phyloP scores from a whole-genome alignment of 371 early-diverging fungal species.

The Syncephalastrum monosporum region DNA sequence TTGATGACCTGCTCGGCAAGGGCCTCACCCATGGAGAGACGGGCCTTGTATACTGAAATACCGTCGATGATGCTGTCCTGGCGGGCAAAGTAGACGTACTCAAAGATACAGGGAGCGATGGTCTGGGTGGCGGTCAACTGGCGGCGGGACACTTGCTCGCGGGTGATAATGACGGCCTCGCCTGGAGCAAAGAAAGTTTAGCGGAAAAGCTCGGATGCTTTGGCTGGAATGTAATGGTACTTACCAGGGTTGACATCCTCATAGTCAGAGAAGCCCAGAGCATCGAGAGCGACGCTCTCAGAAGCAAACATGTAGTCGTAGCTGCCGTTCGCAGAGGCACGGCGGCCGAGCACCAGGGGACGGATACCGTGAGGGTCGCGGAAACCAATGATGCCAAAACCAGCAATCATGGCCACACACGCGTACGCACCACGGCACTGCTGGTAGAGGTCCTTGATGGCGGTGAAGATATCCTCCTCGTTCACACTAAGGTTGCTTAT shows the following conservation, averaged over 20 bases:
- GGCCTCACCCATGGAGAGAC: slow-evolving; percentile 96
- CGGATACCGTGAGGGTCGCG: slow-evolving; percentile 96
- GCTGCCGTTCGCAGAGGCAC: slow-evolving; percentile 43
- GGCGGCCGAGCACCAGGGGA: slow-evolving; percentile 88
- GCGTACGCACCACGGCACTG: slow-evolving; percentile 93
- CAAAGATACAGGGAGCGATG: slow-evolving; percentile 95
- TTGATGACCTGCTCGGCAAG: slow-evolving; percentile 79
- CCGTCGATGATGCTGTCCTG: slow-evolving; percentile 98
- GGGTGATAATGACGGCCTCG: slow-evolving; percentile 90
- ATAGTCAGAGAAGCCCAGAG: slow-evolving; percentile 85
- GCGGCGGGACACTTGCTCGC: slow-evolving; percentile 63
- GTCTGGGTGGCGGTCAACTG: slow-evolving; percentile 53
- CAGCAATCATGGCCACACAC: slow-evolving; percentile 94
- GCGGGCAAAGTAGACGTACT: slow-evolving; percentile 98
- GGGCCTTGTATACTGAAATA: slow-evolving; percentile 96
- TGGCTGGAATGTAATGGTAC: neutral
- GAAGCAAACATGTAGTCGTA: slow-evolving; percentile 96
- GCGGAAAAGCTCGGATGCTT: neutral
- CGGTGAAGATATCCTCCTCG: slow-evolving; percentile 95
- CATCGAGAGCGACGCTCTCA: slow-evolving; percentile 91
- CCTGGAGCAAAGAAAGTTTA: slow-evolving; percentile 24
- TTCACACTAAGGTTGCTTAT: slow-evolving; percentile 64
- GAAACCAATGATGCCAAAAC: slow-evolving; percentile 87
- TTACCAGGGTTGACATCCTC: slow-evolving; percentile 84
- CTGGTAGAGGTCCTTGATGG: slow-evolving; percentile 79